Percentiles rank a stretch among this genome's conserved stretches.
Evolutionary conservation across 805 yeast species (phyloP).

Genomic region (Cyberlindnera misumaiensis): DNA sequence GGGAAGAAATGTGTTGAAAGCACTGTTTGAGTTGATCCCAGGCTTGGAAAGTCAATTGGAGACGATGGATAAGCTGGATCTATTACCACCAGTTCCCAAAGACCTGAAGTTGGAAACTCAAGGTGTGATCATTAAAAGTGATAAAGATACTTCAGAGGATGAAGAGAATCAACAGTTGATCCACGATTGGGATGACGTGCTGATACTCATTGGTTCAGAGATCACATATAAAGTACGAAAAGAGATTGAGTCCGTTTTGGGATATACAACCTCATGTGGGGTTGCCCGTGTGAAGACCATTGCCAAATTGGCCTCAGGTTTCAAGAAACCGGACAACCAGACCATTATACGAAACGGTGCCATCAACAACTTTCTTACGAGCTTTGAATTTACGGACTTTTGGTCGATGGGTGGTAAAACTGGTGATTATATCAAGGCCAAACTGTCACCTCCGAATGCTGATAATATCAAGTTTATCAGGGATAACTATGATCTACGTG

Average conservation of each 20-base stretch:
- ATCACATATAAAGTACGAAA: constrained; percentile 48
- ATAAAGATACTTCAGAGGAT: constrained; percentile 5
- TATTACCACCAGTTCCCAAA: constrained; percentile 35
- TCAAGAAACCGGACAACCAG: constrained; percentile 79
- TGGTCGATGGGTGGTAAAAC: constrained; percentile 90
- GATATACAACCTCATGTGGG: constrained; percentile 90
- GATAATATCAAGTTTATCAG: constrained; percentile 45
- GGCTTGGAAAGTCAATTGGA: constrained; percentile 23
- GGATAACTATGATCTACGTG: constrained; percentile 36
- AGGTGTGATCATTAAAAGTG: constrained; percentile 10
- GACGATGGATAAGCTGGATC: constrained; percentile 14
- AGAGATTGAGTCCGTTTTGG: constrained; percentile 45
- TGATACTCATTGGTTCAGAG: constrained; percentile 59
- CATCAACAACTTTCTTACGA: constrained; percentile 46
- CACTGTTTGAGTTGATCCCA: constrained; percentile 42
- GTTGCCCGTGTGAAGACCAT: constrained; percentile 67
- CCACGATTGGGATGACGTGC: constrained; percentile 77
- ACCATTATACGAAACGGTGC: constrained; percentile 55
- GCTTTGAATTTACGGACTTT: constrained; percentile 63
- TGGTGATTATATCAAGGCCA: constrained; percentile 53
- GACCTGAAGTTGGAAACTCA: constrained; percentile 26
- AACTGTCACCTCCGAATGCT: constrained; percentile 44
- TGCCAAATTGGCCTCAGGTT: constrained; percentile 85
- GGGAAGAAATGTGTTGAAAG: constrained; percentile 52
- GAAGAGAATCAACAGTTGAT: constrained; percentile 2